Base-by-base conservation (phyloP, 306 rosid species). In the Medicago arabica region DNA sequence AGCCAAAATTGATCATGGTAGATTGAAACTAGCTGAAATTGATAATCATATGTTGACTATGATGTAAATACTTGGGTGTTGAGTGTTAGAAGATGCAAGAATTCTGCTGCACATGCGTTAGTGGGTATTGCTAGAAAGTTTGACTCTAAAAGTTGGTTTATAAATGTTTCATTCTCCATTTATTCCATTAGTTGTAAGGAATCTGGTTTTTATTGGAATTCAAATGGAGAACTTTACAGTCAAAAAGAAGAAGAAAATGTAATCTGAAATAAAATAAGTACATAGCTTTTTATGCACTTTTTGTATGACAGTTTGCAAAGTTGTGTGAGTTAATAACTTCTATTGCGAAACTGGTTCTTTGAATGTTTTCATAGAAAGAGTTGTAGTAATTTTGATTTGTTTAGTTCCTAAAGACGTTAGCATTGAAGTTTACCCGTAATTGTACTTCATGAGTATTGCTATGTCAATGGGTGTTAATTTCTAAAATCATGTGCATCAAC, bases 401-500 rank as follows among this genome's bases (percentile, higher is more conserved):
- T 36, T 40, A 65, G 34, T 65, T 38, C 69, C 2, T 16, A 3
- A 39, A 39, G 19, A 38, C 39, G n/a, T 39, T 12, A 19, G 49
- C 9, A 39, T 16, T 39, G 17, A 28, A 25, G 28, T 28, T 55
- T 18, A 59, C 19, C 28, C 7, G 44, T 28, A 14, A 43, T 38
- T 55, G n/a, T 76, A 25, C 7, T 68, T 47, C 3, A 3, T 31
- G 17, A 46, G 53, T 34, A n/a, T 28, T 47, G n/a, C 3, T 47
- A 47, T 47, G 15, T 6, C 47, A 2, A 7, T 8, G 60, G 1
- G 16, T 28, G 39, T 55, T 67, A 12, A 19, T 34, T 31, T 47
- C n/a, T 46, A 44, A 25, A 58, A 59, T 18, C 54, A 47, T 38
- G 82, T 49, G 21, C 76, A 11, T 61, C 12, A 50, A 61, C 43